phyloP scores from a whole-genome alignment of 192 early-diverging fungal genomes.

The Rhizoclosmatium sp. region DNA sequence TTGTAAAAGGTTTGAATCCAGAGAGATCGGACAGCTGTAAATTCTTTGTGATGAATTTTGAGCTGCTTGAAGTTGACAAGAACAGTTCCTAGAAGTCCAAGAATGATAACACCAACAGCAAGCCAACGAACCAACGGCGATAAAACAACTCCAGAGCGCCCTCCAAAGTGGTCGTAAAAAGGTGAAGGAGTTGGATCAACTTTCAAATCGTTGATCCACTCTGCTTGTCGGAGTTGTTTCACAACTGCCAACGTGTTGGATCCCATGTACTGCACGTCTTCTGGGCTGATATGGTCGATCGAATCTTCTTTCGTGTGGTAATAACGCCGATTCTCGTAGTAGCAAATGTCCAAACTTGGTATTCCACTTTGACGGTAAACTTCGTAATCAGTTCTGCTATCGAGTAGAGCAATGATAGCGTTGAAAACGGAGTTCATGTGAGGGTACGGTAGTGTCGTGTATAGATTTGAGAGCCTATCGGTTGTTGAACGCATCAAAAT shows the following conservation, averaged over 20 bases:
- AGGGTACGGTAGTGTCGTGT: neutral
- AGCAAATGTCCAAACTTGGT: neutral
- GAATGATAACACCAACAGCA: neutral
- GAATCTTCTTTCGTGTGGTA: neutral
- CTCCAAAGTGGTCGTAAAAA: neutral
- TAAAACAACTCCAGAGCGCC: neutral
- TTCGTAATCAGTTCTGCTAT: neutral
- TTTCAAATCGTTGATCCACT: slow-evolving; percentile 2
- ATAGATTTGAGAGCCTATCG: neutral
- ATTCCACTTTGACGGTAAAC: neutral
- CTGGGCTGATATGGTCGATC: neutral
- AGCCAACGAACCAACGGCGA: neutral
- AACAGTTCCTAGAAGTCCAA: neutral
- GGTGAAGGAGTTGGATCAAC: neutral
- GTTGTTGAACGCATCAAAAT: neutral
- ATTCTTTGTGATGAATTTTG: neutral
- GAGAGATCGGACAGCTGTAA: neutral
- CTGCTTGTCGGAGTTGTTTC: neutral
- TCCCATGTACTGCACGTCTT: slow-evolving; percentile 1
- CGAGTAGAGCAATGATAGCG: neutral
- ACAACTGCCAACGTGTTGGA: neutral
- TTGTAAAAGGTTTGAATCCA: neutral
- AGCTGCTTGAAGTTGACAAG: neutral
- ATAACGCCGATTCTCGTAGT: neutral
- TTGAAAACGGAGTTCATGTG: neutral